These are phyloP conservation scores for Filosporella fistucella DNA, from an alignment of 495 filamentous ascomycete genomes.

Conservation along the genomic window DNA sequence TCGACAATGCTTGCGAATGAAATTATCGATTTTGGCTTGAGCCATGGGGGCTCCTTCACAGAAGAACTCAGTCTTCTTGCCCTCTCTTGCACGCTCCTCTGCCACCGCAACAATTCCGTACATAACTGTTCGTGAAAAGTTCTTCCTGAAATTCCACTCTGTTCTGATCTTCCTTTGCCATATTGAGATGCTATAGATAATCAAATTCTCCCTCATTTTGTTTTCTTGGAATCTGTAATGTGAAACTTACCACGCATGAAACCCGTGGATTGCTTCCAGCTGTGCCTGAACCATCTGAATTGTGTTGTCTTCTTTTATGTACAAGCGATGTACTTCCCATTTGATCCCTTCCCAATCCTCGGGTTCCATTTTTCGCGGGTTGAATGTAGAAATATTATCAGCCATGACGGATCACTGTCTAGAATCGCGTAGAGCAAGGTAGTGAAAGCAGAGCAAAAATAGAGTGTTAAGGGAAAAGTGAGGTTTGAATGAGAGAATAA, in stretches of 20 bases:
- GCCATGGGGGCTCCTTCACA: background rate
- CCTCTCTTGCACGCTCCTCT: background rate
- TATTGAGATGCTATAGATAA: background rate
- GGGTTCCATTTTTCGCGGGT: too few species aligned
- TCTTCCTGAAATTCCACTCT: background rate
- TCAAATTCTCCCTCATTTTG: background rate
- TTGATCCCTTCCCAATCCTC: too few species aligned
- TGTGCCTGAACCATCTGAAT: too few species aligned
- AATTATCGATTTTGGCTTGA: background rate
- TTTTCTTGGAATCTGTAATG: background rate
- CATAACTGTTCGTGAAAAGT: background rate
- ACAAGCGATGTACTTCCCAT: too few species aligned
- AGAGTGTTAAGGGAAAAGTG: too few species aligned
- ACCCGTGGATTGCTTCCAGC: too few species aligned
- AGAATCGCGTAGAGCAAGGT: too few species aligned
- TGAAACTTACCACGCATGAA: conserved; percentile 1
- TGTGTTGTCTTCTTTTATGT: too few species aligned
- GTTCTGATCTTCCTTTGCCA: background rate
- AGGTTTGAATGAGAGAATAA: too few species aligned
- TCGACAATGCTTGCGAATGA: background rate
- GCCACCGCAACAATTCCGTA: background rate
- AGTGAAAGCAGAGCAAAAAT: too few species aligned
- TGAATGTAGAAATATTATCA: too few species aligned
- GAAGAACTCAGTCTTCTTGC: background rate
- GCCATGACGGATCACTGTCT: too few species aligned